Base-by-base conservation (phyloP, 2,329 filamentous ascomycete species). In the Colletotrichum salicis region DNA sequence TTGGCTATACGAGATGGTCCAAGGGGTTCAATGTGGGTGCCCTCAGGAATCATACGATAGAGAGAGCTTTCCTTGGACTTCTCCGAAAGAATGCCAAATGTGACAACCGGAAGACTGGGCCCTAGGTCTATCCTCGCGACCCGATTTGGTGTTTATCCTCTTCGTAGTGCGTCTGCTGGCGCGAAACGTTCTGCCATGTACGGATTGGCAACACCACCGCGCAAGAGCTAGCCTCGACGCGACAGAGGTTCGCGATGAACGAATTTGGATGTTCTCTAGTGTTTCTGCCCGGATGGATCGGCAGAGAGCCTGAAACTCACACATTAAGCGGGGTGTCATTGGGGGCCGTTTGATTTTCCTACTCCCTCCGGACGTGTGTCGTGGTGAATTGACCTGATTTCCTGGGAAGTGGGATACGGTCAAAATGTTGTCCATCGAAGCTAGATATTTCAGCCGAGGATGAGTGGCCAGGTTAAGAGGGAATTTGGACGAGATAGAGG, bases 261-360 rank as follows among this genome's bases (percentile, higher is more conserved):
- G 27, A 13, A 37, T 41, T 54, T 51, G 27, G 51, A 57, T 29
- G 57, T 59, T 52, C 63, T 48, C 48, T 19, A 58, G n/a, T 54
- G 60, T 66, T n/a, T n/a, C 56, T 62, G 65, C 35, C n/a, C 55
- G 56, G 67, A 70, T 58, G 64, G 68, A 52, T 58, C 52, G 64
- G 58, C 57, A 35, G 33, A 58, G 41, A 22, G 57, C 35, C 35
- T 54, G 68, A 62, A 63, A 68, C 64, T 41, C 33, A 58, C 57
- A 58, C 64, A 11, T 52, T 33, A 41, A 45, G 52, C 27, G 22
- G 62, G 35, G 57, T 35, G 1, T 6, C 45, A 29, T 37, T 51
- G 35, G 31, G 31, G 31, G 24, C 41, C 13, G 52, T 62, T 62
- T 58, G 52, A 27, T 51, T n/a, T 27, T 5, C 33, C 22, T 22